These are phyloP conservation scores for Cercophora newfieldiana DNA, from an alignment of 495 filamentous ascomycete genomes.

Conservation along the genomic window DNA sequence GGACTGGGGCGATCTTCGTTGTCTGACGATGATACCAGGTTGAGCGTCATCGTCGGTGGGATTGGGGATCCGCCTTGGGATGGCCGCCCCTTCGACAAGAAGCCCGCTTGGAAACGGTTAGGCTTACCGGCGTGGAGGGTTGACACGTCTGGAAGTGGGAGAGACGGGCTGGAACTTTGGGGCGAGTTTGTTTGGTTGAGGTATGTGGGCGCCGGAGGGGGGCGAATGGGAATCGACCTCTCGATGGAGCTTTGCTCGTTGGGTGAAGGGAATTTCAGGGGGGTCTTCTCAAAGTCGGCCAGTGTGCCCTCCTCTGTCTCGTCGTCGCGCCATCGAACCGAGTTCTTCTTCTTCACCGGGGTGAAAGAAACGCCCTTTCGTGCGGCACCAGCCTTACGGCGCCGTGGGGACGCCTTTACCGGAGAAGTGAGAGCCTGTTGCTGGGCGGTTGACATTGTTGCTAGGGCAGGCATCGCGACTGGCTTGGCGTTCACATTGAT, in stretches of 20 bases:
- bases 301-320: conserved; percentile 74
- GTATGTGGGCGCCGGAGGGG: conserved; percentile 41
- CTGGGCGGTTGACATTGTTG: conserved; percentile 40
- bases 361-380: conserved; percentile 83
- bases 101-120: conserved; percentile 87
- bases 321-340: conserved; percentile 92
- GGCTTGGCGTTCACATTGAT: conserved; percentile 34
- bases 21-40: conserved; percentile 61
- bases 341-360: conserved; percentile 77
- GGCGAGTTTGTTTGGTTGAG: conserved; percentile 44
- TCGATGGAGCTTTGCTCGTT: conserved; percentile 44
- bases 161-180: conserved; percentile 59
- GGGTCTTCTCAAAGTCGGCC: conserved; percentile 87
- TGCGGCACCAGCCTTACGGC: conserved; percentile 65
- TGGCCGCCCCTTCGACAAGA: conserved; percentile 65
- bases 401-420: conserved; percentile 74
- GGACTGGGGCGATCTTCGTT: conserved; percentile 65
- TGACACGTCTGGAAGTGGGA: conserved; percentile 47
- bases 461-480: conserved; percentile 35
- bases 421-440: conserved; percentile 47
- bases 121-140: conserved; percentile 55
- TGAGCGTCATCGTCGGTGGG: conserved; percentile 63
- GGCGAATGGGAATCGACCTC: conserved; percentile 25
- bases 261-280: conserved; percentile 61
- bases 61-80: conserved; percentile 58